Evolutionary conservation across 2,329 filamentous ascomycete genomes (phyloP).

Genomic region (Colletotrichum brevisporum): DNA sequence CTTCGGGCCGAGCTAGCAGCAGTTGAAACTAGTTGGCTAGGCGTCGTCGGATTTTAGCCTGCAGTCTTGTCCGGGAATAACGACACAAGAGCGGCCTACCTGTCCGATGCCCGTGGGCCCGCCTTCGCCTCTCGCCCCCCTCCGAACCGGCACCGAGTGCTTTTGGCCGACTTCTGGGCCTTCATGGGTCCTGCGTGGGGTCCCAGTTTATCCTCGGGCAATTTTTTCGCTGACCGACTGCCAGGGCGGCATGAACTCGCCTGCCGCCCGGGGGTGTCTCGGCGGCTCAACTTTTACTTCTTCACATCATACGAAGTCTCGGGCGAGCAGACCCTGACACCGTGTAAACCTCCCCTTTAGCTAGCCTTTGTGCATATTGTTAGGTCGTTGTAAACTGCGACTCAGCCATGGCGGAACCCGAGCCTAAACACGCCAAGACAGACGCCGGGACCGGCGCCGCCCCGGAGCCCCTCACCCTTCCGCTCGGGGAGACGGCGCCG

Average conservation of each 20-base stretch:
- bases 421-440: conserved; percentile 17
- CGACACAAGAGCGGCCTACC: too few relatives aligned
- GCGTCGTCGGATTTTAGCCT: too few relatives aligned
- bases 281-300: too few relatives aligned
- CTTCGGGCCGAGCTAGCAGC: too few relatives aligned
- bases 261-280: too few relatives aligned
- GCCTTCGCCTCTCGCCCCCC: not conserved
- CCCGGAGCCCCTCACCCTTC: conserved; percentile 28
- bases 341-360: too few relatives aligned
- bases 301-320: too few relatives aligned
- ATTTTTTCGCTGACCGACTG: conserved; percentile 21
- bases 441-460: conserved; percentile 12
- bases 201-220: conserved; percentile 23
- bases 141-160: conserved; percentile 25
- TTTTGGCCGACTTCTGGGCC: conserved; percentile 15
- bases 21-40: too few relatives aligned
- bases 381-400: not conserved
- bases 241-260: not conserved
- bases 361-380: too few relatives aligned
- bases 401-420: conserved; percentile 19
- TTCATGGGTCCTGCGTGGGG: conserved; percentile 2
- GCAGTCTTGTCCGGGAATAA: too few relatives aligned
- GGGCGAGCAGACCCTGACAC: too few relatives aligned
- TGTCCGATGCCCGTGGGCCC: conserved; percentile 2
- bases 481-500: conserved; percentile 4